phyloP scores from a whole-genome alignment of 768 basidiomycete genomes.

The Kwoniella sp. region DNA sequence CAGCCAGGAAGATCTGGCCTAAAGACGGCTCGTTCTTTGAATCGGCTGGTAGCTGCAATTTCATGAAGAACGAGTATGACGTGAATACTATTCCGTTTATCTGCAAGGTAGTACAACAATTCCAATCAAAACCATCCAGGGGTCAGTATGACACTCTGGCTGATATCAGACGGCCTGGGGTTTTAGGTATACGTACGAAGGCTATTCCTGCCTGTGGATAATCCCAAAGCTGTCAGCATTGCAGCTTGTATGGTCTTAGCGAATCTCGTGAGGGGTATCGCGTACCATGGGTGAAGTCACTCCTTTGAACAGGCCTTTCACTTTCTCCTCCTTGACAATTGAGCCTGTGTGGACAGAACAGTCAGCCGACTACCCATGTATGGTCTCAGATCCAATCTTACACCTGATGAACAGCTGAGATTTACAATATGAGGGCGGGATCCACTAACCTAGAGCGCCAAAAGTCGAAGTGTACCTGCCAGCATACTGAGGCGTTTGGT shows the following conservation, averaged over 20 bases:
- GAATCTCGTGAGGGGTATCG: slow-evolving; percentile 36
- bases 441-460: slow-evolving; percentile 49
- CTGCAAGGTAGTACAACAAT: slow-evolving; percentile 20
- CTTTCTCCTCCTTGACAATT: slow-evolving; percentile 52
- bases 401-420: too few relatives aligned
- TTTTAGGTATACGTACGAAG: slow-evolving; percentile 36
- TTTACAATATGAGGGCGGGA: too few relatives aligned
- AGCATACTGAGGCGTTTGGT: slow-evolving; percentile 51
- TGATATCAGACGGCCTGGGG: neutral
- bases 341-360: slow-evolving; percentile 24
- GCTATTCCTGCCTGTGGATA: slow-evolving; percentile 52
- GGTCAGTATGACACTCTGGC: too few relatives aligned
- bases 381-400: too few relatives aligned
- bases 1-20: slow-evolving; percentile 73
- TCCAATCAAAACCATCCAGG: too few relatives aligned
- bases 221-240: too few relatives aligned
- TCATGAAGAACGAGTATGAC: slow-evolving; percentile 77
- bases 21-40: slow-evolving; percentile 63
- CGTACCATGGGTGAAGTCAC: slow-evolving; percentile 71
- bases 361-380: neutral
- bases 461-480: slow-evolving; percentile 50
- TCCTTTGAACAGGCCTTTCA: slow-evolving; percentile 54
- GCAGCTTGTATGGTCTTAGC: too few relatives aligned
- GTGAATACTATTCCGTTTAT: slow-evolving; percentile 82
- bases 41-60: slow-evolving; percentile 61